Conservation (phyloP, 2,329 filamentous ascomycete genomes). For the Leptosphaerulina australis region DNA sequence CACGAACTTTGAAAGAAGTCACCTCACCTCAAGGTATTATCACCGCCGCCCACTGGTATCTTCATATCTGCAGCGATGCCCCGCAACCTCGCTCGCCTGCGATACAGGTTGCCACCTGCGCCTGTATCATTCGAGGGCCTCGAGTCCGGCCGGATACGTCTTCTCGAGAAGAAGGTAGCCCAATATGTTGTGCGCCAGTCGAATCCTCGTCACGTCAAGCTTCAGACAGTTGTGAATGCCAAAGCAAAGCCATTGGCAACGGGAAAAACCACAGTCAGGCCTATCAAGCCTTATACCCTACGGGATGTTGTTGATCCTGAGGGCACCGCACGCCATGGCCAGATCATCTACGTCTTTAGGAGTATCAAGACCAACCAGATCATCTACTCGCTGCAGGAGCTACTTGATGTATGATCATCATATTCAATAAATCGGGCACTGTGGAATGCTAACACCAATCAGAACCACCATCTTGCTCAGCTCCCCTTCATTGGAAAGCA, state of each 20-base stretch:
- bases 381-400: constrained; percentile 65
- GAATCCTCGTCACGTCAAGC: constrained; percentile 30
- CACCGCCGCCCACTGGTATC: constrained; percentile 18
- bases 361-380: constrained; percentile 68
- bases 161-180: constrained; percentile 23
- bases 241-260: constrained; percentile 31
- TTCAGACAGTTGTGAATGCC: constrained; percentile 35
- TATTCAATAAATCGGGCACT: too few species aligned
- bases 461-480: constrained; percentile 63
- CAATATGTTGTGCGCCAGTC: constrained; percentile 35
- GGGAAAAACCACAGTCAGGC: constrained; percentile 18
- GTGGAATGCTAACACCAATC: neutral
- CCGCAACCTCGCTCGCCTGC: constrained; percentile 37
- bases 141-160: constrained; percentile 8
- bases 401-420: constrained; percentile 56
- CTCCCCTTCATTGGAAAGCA: constrained; percentile 69
- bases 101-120: constrained; percentile 29
- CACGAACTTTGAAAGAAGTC: constrained; percentile 12
- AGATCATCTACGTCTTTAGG: constrained; percentile 67
- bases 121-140: constrained; percentile 26
- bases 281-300: constrained; percentile 45
- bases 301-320: constrained; percentile 48
- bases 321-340: constrained; percentile 52
- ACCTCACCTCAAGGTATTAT: neutral
- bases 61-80: constrained; percentile 33